A percentile compares a stretch with the other conserved stretches of the same genome.
Evolutionary conservation across 495 filamentous ascomycete genomes (phyloP).

Genomic region (Achaetomiella virescens): DNA sequence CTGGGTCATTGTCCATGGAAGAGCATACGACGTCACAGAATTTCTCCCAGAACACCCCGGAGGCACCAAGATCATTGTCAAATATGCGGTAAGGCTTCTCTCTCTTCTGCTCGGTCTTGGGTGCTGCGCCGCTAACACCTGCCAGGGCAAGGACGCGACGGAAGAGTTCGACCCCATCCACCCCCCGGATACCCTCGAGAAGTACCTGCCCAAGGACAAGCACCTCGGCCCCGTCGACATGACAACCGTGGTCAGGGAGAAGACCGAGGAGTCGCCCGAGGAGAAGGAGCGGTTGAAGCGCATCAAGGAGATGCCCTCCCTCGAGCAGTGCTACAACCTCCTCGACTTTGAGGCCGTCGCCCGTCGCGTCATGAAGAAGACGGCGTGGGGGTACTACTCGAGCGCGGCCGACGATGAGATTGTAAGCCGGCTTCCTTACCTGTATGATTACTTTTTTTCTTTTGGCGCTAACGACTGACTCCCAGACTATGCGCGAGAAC

Average conservation of each 20-base stretch:
- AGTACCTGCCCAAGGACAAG: conserved; percentile 76
- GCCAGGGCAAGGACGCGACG: conserved; percentile 72
- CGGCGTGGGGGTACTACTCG: conserved; percentile 94
- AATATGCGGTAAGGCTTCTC: conserved; percentile 51
- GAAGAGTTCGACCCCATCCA: conserved; percentile 79
- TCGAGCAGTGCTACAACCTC: conserved; percentile 90
- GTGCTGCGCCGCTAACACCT: conserved; percentile 6
- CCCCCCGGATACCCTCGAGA: conserved; percentile 68
- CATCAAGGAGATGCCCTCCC: conserved; percentile 68
- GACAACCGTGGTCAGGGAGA: conserved; percentile 68
- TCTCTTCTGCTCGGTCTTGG: background rate
- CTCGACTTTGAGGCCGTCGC: conserved; percentile 94
- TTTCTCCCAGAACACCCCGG: conserved; percentile 70
- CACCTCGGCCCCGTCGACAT: conserved; percentile 91
- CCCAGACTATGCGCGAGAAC: conserved; percentile 93
- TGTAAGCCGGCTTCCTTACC: conserved; percentile 42
- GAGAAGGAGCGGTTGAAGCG: conserved; percentile 70
- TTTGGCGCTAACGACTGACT: background rate
- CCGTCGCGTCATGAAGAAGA: conserved; percentile 82
- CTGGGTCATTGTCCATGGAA: conserved; percentile 71
- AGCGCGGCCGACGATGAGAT: conserved; percentile 97
- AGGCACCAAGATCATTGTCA: conserved; percentile 70
- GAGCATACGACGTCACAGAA: conserved; percentile 78
- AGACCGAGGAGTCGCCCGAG: conserved; percentile 65
- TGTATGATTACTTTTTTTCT: background rate